Base-by-base conservation (phyloP, 306 rosid genomes). In the Phaseolus lunatus region DNA sequence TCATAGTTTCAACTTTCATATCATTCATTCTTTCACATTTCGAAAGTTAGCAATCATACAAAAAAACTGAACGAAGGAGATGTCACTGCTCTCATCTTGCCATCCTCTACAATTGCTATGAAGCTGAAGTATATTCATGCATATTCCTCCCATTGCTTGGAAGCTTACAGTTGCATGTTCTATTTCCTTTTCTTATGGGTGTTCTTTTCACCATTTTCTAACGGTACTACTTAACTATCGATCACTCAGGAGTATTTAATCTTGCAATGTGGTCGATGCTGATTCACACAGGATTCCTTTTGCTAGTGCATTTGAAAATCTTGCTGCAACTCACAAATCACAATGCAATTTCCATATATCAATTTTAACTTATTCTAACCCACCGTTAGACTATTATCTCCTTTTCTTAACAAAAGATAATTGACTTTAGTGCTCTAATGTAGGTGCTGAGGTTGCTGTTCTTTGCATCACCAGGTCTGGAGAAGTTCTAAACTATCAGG, bases 401-500 rank as follows among this genome's bases (percentile, higher is more conserved):
- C 5, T 49, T 80, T 45, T 16, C 33, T 44, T 2, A 14, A 67
- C 56, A 70, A 45, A 43, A 56, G 33, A 54, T 4, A 58, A 67
- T 22, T 80, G 59, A 37, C 26, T 45, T 62, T 26, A 61, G 23
- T 76, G 72, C 61, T 67, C 20, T 67, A 39, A 29, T 81, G 83
- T 81, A 95, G 98, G 97, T 73, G 97, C 97, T 74, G 97, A 92
- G 85, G 97, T 95, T 79, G 98, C 97, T 70, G 98, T 92, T 72
- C 89, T 95, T 63, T 95, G 98, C 91, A 89, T 90, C 73, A 95
- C 96, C 56, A 95, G 91, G 74, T 90, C 97, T 0, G 92, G 97
- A 79, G 97, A 92, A 59, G 97, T 95, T 86, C 83, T 95, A 69
- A 92, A 92, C 65, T 95, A 92, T 75, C 97, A 95, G 79, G 97